These are phyloP conservation scores for Aspergillus ochraceoroseus DNA, from an alignment of 2,329 filamentous ascomycete genomes.

Conservation along the genomic window DNA sequence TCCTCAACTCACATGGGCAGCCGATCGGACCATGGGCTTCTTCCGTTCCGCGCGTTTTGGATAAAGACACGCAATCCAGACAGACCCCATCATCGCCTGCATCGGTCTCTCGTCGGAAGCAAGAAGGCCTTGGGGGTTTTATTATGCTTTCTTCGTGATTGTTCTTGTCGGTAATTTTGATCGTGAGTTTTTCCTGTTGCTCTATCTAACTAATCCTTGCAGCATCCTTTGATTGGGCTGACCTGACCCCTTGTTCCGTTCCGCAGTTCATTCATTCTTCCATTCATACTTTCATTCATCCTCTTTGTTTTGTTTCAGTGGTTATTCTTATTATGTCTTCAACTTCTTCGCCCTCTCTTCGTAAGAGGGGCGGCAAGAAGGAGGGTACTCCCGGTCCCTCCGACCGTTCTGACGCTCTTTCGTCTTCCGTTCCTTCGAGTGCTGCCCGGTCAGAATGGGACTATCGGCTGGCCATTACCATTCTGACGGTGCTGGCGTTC, in stretches of 20 bases:
- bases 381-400: constrained; percentile 27
- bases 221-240: background rate
- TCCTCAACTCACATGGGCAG: too few species aligned
- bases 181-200: constrained; percentile 9
- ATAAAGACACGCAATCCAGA: constrained; percentile 25
- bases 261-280: constrained; percentile 17
- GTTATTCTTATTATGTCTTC: constrained; percentile 38
- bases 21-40: constrained; percentile 12
- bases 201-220: constrained; percentile 9
- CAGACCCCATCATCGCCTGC: constrained; percentile 6
- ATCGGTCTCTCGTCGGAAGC: background rate
- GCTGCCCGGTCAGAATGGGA: constrained; percentile 61
- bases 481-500: constrained; percentile 82
- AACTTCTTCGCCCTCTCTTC: constrained; percentile 35
- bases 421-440: constrained; percentile 13
- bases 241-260: constrained; percentile 5
- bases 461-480: constrained; percentile 69
- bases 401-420: constrained; percentile 23
- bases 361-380: constrained; percentile 43
- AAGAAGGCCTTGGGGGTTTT: constrained; percentile 5
- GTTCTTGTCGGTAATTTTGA: constrained; percentile 11
- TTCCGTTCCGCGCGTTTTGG: constrained; percentile 22
- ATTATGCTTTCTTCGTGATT: constrained; percentile 21
- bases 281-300: constrained; percentile 16
- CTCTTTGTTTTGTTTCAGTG: constrained; percentile 14